phyloP scores from a whole-genome alignment of 192 early-diverging fungal species.

The Nowakowskiella sp. region DNA sequence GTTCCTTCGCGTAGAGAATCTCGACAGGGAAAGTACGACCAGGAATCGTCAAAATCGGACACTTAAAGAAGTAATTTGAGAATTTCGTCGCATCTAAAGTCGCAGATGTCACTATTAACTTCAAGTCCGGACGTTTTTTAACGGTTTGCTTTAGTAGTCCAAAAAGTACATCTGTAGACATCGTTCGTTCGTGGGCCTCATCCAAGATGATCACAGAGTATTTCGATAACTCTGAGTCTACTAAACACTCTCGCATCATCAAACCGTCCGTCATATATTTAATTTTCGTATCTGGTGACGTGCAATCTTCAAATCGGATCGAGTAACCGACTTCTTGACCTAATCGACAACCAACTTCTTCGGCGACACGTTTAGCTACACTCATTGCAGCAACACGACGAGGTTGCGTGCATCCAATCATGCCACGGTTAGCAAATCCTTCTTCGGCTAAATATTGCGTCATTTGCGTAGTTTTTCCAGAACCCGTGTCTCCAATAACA shows the following conservation, averaged over 20 bases:
- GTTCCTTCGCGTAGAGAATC: slow-evolving; percentile 88
- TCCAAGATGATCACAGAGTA: slow-evolving; percentile 95
- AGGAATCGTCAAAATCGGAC: slow-evolving; percentile 94
- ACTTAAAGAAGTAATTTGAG: slow-evolving; percentile 76
- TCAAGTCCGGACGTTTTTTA: slow-evolving; percentile 75
- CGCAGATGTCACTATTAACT: slow-evolving; percentile 90
- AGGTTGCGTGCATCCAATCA: slow-evolving; percentile 97
- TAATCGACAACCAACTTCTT: slow-evolving; percentile 88
- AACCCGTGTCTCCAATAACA: slow-evolving; percentile 94
- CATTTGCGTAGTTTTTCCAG: slow-evolving; percentile 98
- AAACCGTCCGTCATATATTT: slow-evolving; percentile 99
- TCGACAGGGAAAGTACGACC: slow-evolving; percentile 94
- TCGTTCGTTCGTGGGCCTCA: slow-evolving; percentile 97
- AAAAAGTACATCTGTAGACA: slow-evolving; percentile 92
- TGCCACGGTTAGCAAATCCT: slow-evolving; percentile 76
- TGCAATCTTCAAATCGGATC: slow-evolving; percentile 98
- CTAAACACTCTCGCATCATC: slow-evolving; percentile 85
- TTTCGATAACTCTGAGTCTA: slow-evolving; percentile 68
- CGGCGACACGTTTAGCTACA: slow-evolving; percentile 94
- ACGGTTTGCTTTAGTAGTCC: slow-evolving; percentile 82
- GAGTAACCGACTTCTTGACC: slow-evolving; percentile 96
- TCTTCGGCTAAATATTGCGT: slow-evolving; percentile 97
- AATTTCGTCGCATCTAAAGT: slow-evolving; percentile 95
- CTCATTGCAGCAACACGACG: slow-evolving; percentile 98
- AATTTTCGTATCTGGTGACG: slow-evolving; percentile 75